Conservation (phyloP, 2,329 filamentous ascomycete species). For the Emmonsia crescens region DNA sequence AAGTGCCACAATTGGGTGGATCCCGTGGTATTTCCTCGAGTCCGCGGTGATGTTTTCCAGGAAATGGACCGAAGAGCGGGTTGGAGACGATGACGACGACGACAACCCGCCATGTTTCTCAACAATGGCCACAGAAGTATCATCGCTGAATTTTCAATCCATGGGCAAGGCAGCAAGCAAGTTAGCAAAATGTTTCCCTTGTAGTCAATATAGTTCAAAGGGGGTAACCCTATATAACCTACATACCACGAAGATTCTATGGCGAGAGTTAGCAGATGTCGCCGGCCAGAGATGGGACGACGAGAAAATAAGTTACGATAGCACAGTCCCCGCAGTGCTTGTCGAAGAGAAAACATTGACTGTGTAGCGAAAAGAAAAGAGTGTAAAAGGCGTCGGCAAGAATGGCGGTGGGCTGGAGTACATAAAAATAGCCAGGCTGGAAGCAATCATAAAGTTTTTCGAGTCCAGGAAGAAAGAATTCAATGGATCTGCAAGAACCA, state of each 20-base stretch:
- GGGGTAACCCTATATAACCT: not conserved
- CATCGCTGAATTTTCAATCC: slow-evolving; percentile 50
- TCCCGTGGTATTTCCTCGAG: slow-evolving; percentile 61
- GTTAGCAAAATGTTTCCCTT: not conserved
- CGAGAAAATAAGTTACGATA: not conserved
- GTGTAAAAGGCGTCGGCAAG: not conserved
- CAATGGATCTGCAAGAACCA: not conserved
- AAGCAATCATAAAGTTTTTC: not conserved
- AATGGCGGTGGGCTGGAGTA: not conserved
- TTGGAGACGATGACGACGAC: not conserved
- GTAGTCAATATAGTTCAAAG: not conserved
- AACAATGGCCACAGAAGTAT: slow-evolving; percentile 79
- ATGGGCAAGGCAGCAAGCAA: not conserved
- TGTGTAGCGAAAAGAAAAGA: not conserved
- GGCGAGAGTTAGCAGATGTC: slow-evolving; percentile 42
- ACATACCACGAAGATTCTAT: slow-evolving; percentile 61
- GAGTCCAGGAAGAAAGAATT: not conserved
- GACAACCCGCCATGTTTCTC: slow-evolving; percentile 38
- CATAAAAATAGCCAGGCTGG: not conserved
- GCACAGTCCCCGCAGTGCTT: slow-evolving; percentile 4
- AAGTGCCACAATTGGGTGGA: slow-evolving; percentile 67
- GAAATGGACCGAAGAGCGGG: slow-evolving; percentile 54
- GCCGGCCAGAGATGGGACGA: not conserved
- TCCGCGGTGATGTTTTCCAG: slow-evolving; percentile 74
- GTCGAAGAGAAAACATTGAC: slow-evolving; percentile 1